Conservation (phyloP, 2,329 filamentous ascomycete species). For the Dichotomopilus funicola region DNA sequence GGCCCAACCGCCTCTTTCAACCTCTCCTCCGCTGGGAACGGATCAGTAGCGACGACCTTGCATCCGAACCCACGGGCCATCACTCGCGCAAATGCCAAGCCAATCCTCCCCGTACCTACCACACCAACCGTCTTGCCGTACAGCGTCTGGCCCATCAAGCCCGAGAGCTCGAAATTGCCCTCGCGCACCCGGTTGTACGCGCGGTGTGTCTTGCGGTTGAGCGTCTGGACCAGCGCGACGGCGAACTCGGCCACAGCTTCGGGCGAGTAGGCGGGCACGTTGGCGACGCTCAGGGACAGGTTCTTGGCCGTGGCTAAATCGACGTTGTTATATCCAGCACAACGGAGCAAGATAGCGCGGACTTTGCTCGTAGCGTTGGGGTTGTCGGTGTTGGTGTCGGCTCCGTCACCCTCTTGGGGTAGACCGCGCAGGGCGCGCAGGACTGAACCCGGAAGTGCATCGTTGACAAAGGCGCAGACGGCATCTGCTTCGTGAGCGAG, state of each 20-base stretch:
- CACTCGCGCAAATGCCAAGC: conserved; percentile 54
- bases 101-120: conserved; percentile 60
- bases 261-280: conserved; percentile 62
- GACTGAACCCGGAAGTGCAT: conserved; percentile 46
- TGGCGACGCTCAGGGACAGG: conserved; percentile 55
- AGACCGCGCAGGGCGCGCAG: conserved; percentile 40
- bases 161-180: conserved; percentile 61
- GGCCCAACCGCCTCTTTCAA: conserved; percentile 31
- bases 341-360: conserved; percentile 56
- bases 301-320: conserved; percentile 50
- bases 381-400: no score
- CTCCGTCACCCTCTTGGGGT: no score
- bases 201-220: conserved; percentile 61
- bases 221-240: conserved; percentile 59
- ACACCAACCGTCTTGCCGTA: conserved; percentile 60
- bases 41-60: conserved; percentile 54
- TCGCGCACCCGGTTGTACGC: conserved; percentile 63
- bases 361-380: conserved; percentile 26
- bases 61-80: conserved; percentile 58
- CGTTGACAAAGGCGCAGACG: conserved; percentile 65
- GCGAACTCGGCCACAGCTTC: conserved; percentile 65
- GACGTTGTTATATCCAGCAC: conserved; percentile 63
- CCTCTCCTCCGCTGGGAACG: conserved; percentile 39
- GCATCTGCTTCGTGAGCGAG: conserved; percentile 48
- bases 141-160: conserved; percentile 55